A percentile compares a stretch with the other conserved stretches of the same genome.
These are phyloP conservation scores for Diplosphaera chodatii DNA, from an alignment of 139 green algal species.

Conservation along the genomic window DNA sequence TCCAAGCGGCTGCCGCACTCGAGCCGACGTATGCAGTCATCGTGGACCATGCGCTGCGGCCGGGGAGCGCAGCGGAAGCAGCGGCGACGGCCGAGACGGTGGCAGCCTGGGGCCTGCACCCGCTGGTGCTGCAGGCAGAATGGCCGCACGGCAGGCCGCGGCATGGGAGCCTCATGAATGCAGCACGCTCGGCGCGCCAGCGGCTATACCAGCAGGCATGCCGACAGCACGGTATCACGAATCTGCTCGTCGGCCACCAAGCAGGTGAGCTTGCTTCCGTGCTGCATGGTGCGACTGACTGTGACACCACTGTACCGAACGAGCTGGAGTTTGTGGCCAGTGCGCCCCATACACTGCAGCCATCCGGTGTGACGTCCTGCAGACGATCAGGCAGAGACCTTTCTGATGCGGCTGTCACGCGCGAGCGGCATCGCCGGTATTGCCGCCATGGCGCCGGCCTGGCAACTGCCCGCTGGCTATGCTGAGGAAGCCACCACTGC, in stretches of 20 bases:
- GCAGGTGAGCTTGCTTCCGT: too few species aligned
- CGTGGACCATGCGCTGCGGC: constrained; percentile 39
- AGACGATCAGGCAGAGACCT: constrained; percentile 49
- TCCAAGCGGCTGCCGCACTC: too few species aligned
- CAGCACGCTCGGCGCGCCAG: constrained; percentile 33
- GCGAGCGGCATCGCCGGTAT: constrained; percentile 44
- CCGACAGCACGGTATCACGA: neutral
- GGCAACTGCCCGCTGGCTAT: neutral
- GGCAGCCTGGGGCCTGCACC: constrained; percentile 20
- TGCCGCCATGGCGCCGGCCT: constrained; percentile 26
- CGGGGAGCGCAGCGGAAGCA: constrained; percentile 29
- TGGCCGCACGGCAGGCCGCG: constrained; percentile 18
- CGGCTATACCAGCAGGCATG: constrained; percentile 17
- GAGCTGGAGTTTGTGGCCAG: too few species aligned
- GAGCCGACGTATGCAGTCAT: constrained; percentile 19
- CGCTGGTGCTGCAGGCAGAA: constrained; percentile 15
- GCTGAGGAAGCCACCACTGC: too few species aligned
- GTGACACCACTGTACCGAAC: too few species aligned
- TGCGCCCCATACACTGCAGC: neutral
- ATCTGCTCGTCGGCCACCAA: constrained; percentile 43
- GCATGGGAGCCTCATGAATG: constrained; percentile 11
- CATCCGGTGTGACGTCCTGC: neutral
- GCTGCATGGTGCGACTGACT: too few species aligned
- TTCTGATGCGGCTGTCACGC: constrained; percentile 42
- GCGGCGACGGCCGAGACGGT: constrained; percentile 7